These are phyloP conservation scores for Oxytropis ochrocephala DNA, from an alignment of 306 rosid species.

Conservation along the genomic window DNA sequence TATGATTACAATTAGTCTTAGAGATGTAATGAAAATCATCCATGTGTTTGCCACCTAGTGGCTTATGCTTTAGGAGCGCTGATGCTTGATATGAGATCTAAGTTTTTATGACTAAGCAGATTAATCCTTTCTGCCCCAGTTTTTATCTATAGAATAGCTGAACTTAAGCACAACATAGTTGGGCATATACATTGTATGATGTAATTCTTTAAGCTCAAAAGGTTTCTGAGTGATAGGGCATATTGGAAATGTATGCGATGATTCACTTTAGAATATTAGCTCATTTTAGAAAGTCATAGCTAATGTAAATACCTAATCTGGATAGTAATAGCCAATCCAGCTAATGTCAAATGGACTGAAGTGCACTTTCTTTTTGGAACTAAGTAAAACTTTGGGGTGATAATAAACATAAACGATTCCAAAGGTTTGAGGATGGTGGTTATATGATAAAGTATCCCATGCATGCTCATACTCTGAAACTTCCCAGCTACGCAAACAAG, in stretches of 20 bases:
- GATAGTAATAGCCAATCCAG: background rate
- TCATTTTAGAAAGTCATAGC: background rate
- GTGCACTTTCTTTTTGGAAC: background rate
- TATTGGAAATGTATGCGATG: background rate
- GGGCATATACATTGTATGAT: background rate
- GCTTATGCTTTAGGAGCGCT: background rate
- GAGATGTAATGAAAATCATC: background rate
- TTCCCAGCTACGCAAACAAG: background rate
- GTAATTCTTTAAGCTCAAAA: background rate
- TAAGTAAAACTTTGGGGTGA: background rate
- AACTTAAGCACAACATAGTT: background rate
- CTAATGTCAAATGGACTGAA: background rate
- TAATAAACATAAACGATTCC: background rate
- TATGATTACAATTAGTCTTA: too few species aligned
- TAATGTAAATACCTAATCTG: background rate
- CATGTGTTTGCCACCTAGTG: background rate
- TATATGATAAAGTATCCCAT: background rate
- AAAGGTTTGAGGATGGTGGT: background rate
- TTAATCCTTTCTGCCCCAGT: background rate
- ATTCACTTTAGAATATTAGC: too few species aligned
- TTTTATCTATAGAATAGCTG: background rate
- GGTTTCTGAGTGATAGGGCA: background rate
- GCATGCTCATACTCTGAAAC: background rate
- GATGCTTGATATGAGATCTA: background rate
- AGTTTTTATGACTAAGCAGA: background rate